Evolutionary conservation across 2,329 filamentous ascomycete species (phyloP).

Genomic region (Sclerotinia sclerotiorum): DNA sequence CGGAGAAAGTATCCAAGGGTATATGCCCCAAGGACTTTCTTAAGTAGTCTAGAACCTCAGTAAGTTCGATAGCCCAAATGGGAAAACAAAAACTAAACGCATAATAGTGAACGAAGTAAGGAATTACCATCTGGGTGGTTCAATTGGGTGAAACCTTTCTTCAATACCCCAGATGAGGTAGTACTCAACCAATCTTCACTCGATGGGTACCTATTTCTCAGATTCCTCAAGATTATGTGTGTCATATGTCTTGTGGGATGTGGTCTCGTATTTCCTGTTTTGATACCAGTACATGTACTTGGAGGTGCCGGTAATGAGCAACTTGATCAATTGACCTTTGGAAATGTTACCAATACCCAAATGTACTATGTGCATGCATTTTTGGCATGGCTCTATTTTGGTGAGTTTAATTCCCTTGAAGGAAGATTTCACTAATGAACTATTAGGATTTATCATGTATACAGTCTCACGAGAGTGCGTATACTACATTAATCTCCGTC

Average conservation of each 20-base stretch:
- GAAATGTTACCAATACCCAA: conserved; percentile 53
- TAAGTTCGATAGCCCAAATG: conserved; percentile 35
- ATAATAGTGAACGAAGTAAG: conserved; percentile 38
- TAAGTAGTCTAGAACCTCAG: conserved; percentile 51
- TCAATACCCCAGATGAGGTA: conserved; percentile 38
- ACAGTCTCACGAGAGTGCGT: conserved; percentile 65
- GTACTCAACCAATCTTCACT: conserved; percentile 65
- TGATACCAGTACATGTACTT: conserved; percentile 64
- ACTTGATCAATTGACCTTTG: conserved; percentile 60
- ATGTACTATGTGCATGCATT: conserved; percentile 61
- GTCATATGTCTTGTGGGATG: conserved; percentile 62
- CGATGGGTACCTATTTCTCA: conserved; percentile 65
- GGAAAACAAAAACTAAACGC: conserved; percentile 14
- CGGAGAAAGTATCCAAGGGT: conserved; percentile 52
- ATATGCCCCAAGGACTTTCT: conserved; percentile 55
- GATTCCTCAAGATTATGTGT: conserved; percentile 62
- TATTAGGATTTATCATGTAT: conserved; percentile 58
- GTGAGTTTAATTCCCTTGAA: conserved; percentile 24
- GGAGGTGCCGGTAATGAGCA: conserved; percentile 55
- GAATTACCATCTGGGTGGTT: conserved; percentile 41
- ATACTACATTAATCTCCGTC: conserved; percentile 67
- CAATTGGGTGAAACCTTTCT: conserved; percentile 41
- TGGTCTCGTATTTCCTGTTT: conserved; percentile 61
- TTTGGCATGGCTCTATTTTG: conserved; percentile 63
- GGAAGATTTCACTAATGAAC: conserved; percentile 20